Evolutionary conservation across 495 filamentous ascomycete species (phyloP), one percentile per base, ranked within the genome.

Genomic region (Margaritispora aquatica): DNA sequence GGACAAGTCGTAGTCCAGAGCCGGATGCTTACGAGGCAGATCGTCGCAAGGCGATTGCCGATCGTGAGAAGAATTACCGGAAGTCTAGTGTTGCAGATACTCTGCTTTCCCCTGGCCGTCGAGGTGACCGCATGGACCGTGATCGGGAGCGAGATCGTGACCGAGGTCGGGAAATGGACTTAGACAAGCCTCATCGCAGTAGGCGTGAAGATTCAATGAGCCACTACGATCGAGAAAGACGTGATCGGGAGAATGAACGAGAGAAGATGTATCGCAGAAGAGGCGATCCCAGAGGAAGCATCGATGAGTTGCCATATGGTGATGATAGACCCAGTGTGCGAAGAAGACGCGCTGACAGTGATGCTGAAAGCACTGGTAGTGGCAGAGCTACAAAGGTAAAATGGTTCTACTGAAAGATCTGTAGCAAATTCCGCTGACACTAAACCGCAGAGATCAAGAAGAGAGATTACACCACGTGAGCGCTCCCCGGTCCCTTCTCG

Each of bases 1-100:
- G 83, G 26, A 72, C 71, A 48, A 89, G 85, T 64, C 88, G 89
- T 51, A 90, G 87, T 36, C 92, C 90, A 5, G 92, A 97, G 69
- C 81, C 80, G 24, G 89, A 96, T 69, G 84, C 88, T 15, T 96
- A 96, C 67, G 91, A 94, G 70, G 90, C 88, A 48, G 91, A 96
- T 66, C 85, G 91, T 49, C 84, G 87, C 58, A 90, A 92, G 68
- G 89, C 90, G 20, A 88, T 88, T 67, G 89, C 88, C 24, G 89
- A 93, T 63, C 87, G 91, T 26, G 92, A 96, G 71, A 83, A 88
- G 48, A 90, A 91, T 59, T 92, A 91, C 71, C 86, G 88, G 67
- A 93, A 92, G 70, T 75, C 80, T 48, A 87, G 83, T 68, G 84
- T 83, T 65, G 82, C 88, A 51, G 84, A 84, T 55, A 80, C 76